Base-by-base conservation (phyloP, 768 basidiomycete genomes). In the Hirschioporus abietinus region DNA sequence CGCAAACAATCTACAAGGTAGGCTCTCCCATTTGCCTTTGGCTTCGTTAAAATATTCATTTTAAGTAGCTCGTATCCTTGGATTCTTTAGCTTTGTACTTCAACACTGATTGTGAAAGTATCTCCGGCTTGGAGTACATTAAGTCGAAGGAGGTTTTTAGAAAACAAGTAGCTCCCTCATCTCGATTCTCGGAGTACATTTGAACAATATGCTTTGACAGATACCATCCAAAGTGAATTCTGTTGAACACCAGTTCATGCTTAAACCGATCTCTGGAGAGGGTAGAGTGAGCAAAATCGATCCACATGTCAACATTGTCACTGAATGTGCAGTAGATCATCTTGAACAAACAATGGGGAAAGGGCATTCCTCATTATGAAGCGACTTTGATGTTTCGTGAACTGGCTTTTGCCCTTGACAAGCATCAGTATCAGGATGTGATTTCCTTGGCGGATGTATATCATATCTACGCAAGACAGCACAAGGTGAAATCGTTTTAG, bases 361-460 rank as follows among this genome's bases (percentile, higher is more conserved):
- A 83, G 61, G 81, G 86, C 66, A 91, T 84, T 1, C 95, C 97
- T 27, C 89, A 90, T 42, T 92, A 93, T 68, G 95, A 99, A 72
- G 86, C 93, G 1, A 88, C 92, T 71, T 82, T 99, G 35, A 78
- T 90, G 20, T 98, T 99, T 75, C 88, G 97, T 70, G 93, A 98
- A 76, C 95, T 99, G 63, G 95, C 91, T 8, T 87, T 99, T 66
- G 85, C 90, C 24, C 79, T 99, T 62, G 96, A 99, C 74, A 88
- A 94, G 69, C 86, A 95, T 70, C 97, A 99, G 77, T 99, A 98
- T 74, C 86, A 93, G 64, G 95, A 99, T 76, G 87, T 85, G 25
- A 93, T 99, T 66, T 96, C 93, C 24, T 84, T 99, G 60, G 82
- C 95, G 67, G 96, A 99, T 75, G 95, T 98, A 85, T 97, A 96